These are phyloP conservation scores for Hypoxylon sp. DNA, from an alignment of 2,329 filamentous ascomycete species.

Conservation along the genomic window DNA sequence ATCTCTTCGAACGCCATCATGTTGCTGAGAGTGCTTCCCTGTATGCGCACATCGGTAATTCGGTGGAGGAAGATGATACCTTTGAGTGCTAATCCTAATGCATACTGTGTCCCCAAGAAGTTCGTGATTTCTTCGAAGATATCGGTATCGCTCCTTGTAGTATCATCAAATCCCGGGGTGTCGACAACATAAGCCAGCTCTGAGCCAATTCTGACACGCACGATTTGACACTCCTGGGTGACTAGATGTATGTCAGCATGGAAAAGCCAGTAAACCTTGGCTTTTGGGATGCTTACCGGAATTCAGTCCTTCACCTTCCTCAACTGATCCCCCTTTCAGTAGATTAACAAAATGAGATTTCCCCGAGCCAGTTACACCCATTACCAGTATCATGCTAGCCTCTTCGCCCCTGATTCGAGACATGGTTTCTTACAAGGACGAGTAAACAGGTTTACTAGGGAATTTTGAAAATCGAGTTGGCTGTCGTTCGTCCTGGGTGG, in stretches of 20 bases:
- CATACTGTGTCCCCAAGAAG: slow-evolving; percentile 48
- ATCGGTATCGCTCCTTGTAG: slow-evolving; percentile 48
- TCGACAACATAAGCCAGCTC: slow-evolving; percentile 51
- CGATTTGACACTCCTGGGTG: slow-evolving; percentile 10
- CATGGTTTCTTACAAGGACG: background rate
- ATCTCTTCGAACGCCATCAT: slow-evolving; percentile 50
- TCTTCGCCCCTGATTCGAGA: background rate
- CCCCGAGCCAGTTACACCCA: slow-evolving; percentile 22
- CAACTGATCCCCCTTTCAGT: slow-evolving; percentile 5
- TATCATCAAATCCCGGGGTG: slow-evolving; percentile 56
- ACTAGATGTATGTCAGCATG: slow-evolving; percentile 4
- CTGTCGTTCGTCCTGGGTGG: too few species aligned
- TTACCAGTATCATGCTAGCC: slow-evolving; percentile 15
- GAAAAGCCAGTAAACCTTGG: background rate
- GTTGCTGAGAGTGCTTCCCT: slow-evolving; percentile 41
- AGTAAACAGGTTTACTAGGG: too few species aligned
- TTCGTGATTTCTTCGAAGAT: slow-evolving; percentile 52
- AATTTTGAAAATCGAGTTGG: background rate
- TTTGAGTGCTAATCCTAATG: slow-evolving; percentile 45
- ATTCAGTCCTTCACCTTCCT: slow-evolving; percentile 4
- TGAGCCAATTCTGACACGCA: slow-evolving; percentile 7
- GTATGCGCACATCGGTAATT: slow-evolving; percentile 51
- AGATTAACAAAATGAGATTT: slow-evolving; percentile 22
- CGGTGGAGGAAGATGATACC: slow-evolving; percentile 56
- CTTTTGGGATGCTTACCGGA: slow-evolving; percentile 1